phyloP scores from a whole-genome alignment of 169 alveolate species.

The Plasmodium reichenowi region DNA sequence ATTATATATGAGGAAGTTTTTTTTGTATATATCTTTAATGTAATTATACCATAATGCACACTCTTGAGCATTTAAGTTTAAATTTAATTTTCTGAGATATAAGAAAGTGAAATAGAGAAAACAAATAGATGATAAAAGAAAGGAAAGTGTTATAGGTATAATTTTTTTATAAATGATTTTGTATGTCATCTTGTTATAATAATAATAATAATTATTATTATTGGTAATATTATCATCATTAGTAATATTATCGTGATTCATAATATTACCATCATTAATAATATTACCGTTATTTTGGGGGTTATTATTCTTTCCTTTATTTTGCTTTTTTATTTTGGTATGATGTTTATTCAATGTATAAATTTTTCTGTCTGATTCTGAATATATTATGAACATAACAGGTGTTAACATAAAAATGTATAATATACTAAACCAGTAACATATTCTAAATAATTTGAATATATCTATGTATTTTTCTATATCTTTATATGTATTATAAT shows the following conservation, averaged over 20 bases:
- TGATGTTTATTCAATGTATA: no score
- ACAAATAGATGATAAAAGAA: slow-evolving; percentile 21
- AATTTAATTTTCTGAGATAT: neutral
- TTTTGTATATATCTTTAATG: slow-evolving; percentile 15
- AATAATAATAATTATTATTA: no score
- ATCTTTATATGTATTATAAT: neutral
- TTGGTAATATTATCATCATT: neutral
- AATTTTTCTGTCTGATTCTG: neutral
- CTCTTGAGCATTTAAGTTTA: slow-evolving; percentile 42
- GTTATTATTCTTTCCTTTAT: neutral
- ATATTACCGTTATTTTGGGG: neutral
- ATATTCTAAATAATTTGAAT: slow-evolving; percentile 8
- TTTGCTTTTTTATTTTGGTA: no score
- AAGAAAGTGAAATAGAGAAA: neutral
- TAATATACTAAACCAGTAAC: neutral
- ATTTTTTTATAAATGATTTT: slow-evolving; percentile 17
- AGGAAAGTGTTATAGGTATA: neutral
- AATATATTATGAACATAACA: slow-evolving; percentile 9
- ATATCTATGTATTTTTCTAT: slow-evolving; percentile 16
- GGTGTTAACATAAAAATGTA: slow-evolving; percentile 31
- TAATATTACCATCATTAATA: neutral
- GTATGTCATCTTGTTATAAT: neutral
- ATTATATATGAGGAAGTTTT: slow-evolving; percentile 9
- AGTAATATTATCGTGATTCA: neutral
- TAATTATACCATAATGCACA: slow-evolving; percentile 45